Conservation (phyloP, 2,329 filamentous ascomycete species). For the Arthrinium phaeospermum region DNA sequence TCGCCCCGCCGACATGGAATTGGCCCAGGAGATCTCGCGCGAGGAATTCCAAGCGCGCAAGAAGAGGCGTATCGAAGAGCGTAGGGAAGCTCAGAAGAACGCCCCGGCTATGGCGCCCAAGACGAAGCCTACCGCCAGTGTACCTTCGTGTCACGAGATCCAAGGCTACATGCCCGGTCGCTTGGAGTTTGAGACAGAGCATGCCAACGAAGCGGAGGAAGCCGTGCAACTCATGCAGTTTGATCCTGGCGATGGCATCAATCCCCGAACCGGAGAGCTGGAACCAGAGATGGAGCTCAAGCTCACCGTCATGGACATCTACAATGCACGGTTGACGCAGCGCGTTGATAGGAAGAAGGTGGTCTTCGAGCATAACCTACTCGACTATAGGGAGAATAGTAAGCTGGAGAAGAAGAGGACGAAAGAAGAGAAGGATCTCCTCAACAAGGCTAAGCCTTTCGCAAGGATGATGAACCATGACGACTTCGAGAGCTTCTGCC, state of each 20-base stretch:
- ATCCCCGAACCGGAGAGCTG: constrained; percentile 78
- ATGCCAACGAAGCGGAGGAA: constrained; percentile 97
- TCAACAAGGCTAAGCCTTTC: constrained; percentile 95
- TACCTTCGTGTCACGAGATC: constrained; percentile 95
- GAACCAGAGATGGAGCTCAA: constrained; percentile 98
- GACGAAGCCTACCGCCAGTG: constrained; percentile 93
- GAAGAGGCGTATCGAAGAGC: constrained; percentile 90
- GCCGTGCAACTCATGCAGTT: constrained; percentile 99
- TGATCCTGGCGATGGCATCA: constrained; percentile 92
- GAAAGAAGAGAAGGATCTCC: constrained; percentile 89
- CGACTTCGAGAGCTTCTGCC: constrained; percentile 86
- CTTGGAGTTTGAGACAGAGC: constrained; percentile 95
- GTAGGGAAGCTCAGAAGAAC: constrained; percentile 85
- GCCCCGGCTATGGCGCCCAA: constrained; percentile 85
- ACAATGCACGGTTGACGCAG: constrained; percentile 89
- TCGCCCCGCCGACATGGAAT: constrained; percentile 78
- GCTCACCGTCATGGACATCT: constrained; percentile 97
- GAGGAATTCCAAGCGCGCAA: constrained; percentile 94
- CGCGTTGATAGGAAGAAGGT: constrained; percentile 95
- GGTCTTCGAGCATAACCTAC: constrained; percentile 90
- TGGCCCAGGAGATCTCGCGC: constrained; percentile 81
- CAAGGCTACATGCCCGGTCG: constrained; percentile 99
- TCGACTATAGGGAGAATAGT: constrained; percentile 92
- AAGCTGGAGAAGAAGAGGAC: constrained; percentile 92
- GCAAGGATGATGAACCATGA: constrained; percentile 94